Percentiles rank a stretch among this genome's conserved stretches.
These are phyloP conservation scores for Argentina anserina DNA, from an alignment of 306 rosid genomes.

Conservation along the genomic window DNA sequence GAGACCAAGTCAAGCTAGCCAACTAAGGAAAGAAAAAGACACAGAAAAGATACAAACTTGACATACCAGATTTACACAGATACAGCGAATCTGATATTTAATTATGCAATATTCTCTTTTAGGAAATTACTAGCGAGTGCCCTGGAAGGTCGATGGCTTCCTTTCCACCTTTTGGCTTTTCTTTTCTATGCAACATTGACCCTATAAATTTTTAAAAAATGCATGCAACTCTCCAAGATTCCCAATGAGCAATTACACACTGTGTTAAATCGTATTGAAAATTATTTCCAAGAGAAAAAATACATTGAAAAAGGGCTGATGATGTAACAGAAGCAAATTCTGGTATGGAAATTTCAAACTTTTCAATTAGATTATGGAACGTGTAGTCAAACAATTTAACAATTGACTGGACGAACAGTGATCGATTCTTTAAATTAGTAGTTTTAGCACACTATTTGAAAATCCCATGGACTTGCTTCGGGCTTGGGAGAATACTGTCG, in stretches of 20 bases:
- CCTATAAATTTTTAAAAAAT: background rate
- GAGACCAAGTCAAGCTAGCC: no score
- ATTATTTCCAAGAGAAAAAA: no score
- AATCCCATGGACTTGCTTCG: background rate
- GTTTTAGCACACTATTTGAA: background rate
- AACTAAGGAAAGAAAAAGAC: no score
- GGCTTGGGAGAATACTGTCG: no score
- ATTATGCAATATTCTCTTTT: no score
- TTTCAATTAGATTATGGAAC: conserved; percentile 6
- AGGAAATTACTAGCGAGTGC: conserved; percentile 29
- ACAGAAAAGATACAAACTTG: no score
- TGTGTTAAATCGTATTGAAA: background rate
- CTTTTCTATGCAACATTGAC: conserved; percentile 2
- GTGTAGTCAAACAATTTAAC: background rate
- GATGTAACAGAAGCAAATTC: conserved; percentile 4
- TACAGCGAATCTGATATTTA: no score
- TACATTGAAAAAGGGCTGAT: background rate
- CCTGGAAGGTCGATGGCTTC: conserved; percentile 10
- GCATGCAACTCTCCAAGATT: conserved; percentile 8
- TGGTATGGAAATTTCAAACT: conserved; percentile 30
- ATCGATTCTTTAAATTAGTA: background rate
- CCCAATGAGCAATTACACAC: background rate
- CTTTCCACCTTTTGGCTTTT: background rate
- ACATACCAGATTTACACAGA: no score
- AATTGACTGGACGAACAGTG: conserved; percentile 3